Evolutionary conservation across 768 basidiomycete species (phyloP).

Genomic region (Clathrus columnatus): DNA sequence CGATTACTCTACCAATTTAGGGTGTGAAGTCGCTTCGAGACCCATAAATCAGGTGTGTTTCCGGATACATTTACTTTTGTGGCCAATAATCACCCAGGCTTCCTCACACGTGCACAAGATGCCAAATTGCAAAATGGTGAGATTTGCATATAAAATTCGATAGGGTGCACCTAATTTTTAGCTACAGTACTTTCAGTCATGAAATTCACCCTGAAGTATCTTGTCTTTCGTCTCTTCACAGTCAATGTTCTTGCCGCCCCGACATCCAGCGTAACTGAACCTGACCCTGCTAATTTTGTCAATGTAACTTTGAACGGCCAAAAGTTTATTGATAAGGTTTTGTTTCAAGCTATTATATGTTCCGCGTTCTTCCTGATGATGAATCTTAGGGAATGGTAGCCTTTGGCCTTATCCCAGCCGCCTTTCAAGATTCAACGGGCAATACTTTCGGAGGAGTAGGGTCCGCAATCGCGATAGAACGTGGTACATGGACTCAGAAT

Average conservation of each 20-base stretch:
- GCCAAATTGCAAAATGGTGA: too few relatives aligned
- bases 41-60: too few relatives aligned
- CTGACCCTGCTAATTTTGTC: slow-evolving; percentile 9
- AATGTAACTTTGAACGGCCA: slow-evolving; percentile 28
- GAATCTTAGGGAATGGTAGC: slow-evolving; percentile 41
- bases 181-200: too few relatives aligned
- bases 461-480: slow-evolving; percentile 50
- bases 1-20: too few relatives aligned
- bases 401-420: slow-evolving; percentile 53
- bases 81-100: too few relatives aligned
- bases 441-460: slow-evolving; percentile 58
- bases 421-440: slow-evolving; percentile 46
- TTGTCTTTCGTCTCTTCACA: not conserved
- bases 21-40: too few relatives aligned
- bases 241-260: not conserved
- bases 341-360: not conserved
- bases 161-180: too few relatives aligned
- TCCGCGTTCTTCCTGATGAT: not conserved
- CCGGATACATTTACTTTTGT: too few relatives aligned
- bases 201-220: not conserved
- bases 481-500: slow-evolving; percentile 32
- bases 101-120: too few relatives aligned
- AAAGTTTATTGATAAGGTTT: slow-evolving; percentile 38
- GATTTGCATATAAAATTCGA: too few relatives aligned
- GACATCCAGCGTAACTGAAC: not conserved